phyloP scores from a whole-genome alignment of 2,329 filamentous ascomycete species.

The Sporothrix protearum region DNA sequence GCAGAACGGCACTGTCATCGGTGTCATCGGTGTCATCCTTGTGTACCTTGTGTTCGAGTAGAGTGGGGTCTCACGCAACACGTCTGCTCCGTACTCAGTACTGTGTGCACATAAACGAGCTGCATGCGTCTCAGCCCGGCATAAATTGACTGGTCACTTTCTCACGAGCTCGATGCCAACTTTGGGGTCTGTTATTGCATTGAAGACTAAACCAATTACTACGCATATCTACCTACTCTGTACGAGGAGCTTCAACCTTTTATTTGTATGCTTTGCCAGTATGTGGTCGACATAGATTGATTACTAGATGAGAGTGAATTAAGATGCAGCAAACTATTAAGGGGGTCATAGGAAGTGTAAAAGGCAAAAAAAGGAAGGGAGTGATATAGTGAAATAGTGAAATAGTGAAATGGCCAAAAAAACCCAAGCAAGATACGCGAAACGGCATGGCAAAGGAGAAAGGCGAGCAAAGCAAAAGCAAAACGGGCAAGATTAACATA shows the following conservation, averaged over 20 bases:
- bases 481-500: conserved; percentile 16
- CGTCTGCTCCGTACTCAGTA: not conserved
- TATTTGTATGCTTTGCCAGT: too few relatives aligned
- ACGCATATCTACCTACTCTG: too few relatives aligned
- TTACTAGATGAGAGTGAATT: not conserved
- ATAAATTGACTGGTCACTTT: not conserved
- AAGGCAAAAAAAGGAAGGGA: not conserved
- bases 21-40: not conserved
- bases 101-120: not conserved
- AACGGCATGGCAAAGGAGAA: not conserved
- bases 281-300: not conserved
- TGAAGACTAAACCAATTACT: too few relatives aligned
- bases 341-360: conserved; percentile 1
- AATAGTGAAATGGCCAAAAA: conserved; percentile 8
- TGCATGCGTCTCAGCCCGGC: not conserved
- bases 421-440: not conserved
- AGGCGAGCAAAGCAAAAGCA: conserved; percentile 19
- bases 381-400: conserved; percentile 4
- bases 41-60: not conserved
- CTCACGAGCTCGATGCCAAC: not conserved
- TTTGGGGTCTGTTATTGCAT: not conserved
- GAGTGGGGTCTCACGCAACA: not conserved
- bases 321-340: conserved; percentile 19
- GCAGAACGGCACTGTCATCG: not conserved
- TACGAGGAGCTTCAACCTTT: not conserved